Conservation (phyloP, 441 rosid species). For the Capsella rubella region DNA sequence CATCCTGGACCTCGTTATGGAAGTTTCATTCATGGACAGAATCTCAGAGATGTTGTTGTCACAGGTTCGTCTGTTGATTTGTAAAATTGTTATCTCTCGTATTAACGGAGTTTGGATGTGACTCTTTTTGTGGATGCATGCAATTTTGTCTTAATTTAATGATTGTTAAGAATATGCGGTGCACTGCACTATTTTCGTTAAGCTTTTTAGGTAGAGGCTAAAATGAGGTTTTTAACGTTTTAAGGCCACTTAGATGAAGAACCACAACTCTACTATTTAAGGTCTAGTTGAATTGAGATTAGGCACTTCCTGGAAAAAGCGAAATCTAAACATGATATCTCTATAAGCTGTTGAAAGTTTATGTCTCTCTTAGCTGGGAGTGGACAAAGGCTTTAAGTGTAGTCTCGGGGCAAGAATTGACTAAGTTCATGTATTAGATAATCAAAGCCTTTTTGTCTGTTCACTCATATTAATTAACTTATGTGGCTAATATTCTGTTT, state of each 20-base stretch:
- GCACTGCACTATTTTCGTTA: neutral
- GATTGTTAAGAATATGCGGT: neutral
- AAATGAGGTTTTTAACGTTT: neutral
- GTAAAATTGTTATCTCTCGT: neutral
- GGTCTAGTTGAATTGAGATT: conserved; percentile 10
- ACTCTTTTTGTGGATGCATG: conserved; percentile 5
- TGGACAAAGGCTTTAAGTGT: conserved; percentile 2
- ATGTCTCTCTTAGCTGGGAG: conserved; percentile 18
- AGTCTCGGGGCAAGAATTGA: neutral
- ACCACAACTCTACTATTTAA: neutral
- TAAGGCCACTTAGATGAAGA: neutral
- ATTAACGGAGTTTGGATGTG: neutral
- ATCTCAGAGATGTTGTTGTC: conserved; percentile 86
- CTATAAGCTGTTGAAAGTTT: conserved; percentile 3
- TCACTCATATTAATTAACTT: neutral
- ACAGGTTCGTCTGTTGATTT: conserved; percentile 59
- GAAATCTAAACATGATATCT: neutral
- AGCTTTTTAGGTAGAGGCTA: neutral
- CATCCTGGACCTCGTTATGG: conserved; percentile 92
- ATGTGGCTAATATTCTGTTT: conserved; percentile 9
- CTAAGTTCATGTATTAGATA: neutral
- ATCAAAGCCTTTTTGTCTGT: conserved; percentile 1
- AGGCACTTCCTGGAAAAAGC: neutral
- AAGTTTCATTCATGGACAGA: conserved; percentile 94
- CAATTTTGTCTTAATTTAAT: neutral